Evolutionary conservation across 2,329 filamentous ascomycete genomes (phyloP), one percentile per base, ranked within the genome.

Genomic region (Ramularia endophylla): DNA sequence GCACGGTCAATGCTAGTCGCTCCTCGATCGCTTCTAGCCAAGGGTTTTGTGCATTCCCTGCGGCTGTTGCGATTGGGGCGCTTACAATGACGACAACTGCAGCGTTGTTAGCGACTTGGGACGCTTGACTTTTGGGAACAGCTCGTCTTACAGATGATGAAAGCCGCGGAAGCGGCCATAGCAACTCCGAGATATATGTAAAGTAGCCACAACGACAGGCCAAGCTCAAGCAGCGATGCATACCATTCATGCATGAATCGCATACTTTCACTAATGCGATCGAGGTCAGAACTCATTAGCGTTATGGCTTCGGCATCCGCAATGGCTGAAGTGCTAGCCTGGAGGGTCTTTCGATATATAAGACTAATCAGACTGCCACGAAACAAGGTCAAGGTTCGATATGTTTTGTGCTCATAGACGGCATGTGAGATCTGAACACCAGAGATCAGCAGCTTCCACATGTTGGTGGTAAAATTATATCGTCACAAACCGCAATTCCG

Each of bases 11-110:
- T 4, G 62, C 58, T 4, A 72, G 62, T 4, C 70, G 65, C 28
- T 63, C 57, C 50, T 73, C 64, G 9, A 72, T 66, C 18, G 58
- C 63, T 35, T 67, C 63, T 25, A 69, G 64, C 70, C 69, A 72
- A 1, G 55, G 48, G 15, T 25, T 28, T 27, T 43, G 57, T 61
- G 7, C 60, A 59, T 8, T 64, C 49, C 56, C 63, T 22, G 5
- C 27, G 27, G 18, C 40, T 29, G 16, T 31, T 3, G 35, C 30
- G 5, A 44, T 39, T 8, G 36, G 25, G 5, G 19, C n/a, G 4
- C 16, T n/a, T 2, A 34, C 4, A 17, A 19, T 4, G 11, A 25
- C 22, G 11, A 6, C 6, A 25, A 25, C 22, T 25, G 11, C 22
- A 25, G n/a, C n/a, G n/a, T n/a, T n/a, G n/a, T n/a, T n/a, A n/a